Conservation (phyloP, 441 rosid species). For the Caryocar brasiliense region DNA sequence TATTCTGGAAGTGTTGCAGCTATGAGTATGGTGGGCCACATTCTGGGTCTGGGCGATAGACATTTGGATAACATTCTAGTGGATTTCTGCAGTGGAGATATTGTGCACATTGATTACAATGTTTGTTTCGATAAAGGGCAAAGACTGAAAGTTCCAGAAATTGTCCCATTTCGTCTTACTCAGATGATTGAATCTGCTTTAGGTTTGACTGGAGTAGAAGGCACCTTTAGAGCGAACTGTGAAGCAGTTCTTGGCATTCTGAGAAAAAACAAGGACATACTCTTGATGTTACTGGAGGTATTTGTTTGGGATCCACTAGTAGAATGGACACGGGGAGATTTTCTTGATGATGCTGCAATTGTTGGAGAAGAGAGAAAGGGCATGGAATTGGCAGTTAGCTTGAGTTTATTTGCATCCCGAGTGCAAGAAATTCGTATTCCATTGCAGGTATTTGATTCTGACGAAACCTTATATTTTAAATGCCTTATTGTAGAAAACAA, state of each 20-base stretch:
- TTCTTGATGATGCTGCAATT: conserved; percentile 95
- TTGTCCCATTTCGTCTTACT: conserved; percentile 96
- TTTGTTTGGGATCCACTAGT: conserved; percentile 98
- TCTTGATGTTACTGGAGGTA: conserved; percentile 86
- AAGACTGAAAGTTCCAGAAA: conserved; percentile 88
- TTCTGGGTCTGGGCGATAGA: conserved; percentile 94
- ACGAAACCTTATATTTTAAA: background rate
- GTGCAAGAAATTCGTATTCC: conserved; percentile 98
- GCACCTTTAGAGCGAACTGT: conserved; percentile 78
- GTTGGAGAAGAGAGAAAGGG: conserved; percentile 98
- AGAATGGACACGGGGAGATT: conserved; percentile 97
- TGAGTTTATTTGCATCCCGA: conserved; percentile 97
- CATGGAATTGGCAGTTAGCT: conserved; percentile 97
- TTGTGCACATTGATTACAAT: conserved; percentile 95
- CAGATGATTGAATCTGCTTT: conserved; percentile 86
- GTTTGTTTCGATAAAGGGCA: conserved; percentile 96
- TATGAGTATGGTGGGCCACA: conserved; percentile 97
- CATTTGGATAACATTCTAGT: conserved; percentile 96
- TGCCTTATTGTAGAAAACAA: background rate
- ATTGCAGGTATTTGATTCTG: conserved; percentile 59
- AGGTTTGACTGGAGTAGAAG: conserved; percentile 92
- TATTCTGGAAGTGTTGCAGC: conserved; percentile 94
- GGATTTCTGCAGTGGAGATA: conserved; percentile 92
- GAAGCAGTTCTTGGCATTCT: conserved; percentile 81
- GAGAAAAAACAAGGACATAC: conserved; percentile 79